Base-by-base conservation (phyloP, 495 filamentous ascomycete species). In the Lineolata rhizophorae region DNA sequence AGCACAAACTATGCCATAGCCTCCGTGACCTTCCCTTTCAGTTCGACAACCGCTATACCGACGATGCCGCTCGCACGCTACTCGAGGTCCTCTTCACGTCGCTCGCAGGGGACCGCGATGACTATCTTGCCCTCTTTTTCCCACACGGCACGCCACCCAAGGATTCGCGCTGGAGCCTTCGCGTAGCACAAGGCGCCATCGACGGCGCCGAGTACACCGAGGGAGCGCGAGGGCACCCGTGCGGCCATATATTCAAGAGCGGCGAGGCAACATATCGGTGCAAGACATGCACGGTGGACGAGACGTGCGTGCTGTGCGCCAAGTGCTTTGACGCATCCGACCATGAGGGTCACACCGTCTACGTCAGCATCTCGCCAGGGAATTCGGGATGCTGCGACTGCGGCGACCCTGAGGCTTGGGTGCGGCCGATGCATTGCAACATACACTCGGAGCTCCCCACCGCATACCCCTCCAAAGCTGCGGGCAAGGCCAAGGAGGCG, bases 311-410 rank as follows among this genome's bases (percentile, higher is more conserved):
- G n/a, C 36, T 57, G 11, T 57, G 53, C 35, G 42, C 48, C 9
- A 48, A 41, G 12, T 97, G 87, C 52, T 95, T 94, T 48, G 82
- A 94, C 40, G 65, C 82, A 4, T 94, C 83, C 10, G 87, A 95
- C 46, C 87, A 97, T 51, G 74, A 77, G n/a, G 81, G 70, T 17
- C 87, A 97, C 48, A 75, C 76, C 52, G 83, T 95, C 29, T 70
- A 77, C 40, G 73, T 94, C 27, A 76, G 58, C 31, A 65, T 91
- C 20, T 90, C 83, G 1, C 67, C 70, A 1, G 85, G 85, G 2
- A 93, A 92, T 45, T 81, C 72, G 44, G 87, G 90, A 22, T 95
- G 87, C 54, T 97, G 87, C 49, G 87, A 97, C 46, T 97, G 87
- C 47, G 90, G 87, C 27, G 87, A 97, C 48, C 64, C 69, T 9